phyloP scores from a whole-genome alignment of 192 early-diverging fungal genomes.

The Glomus cerebriforme region DNA sequence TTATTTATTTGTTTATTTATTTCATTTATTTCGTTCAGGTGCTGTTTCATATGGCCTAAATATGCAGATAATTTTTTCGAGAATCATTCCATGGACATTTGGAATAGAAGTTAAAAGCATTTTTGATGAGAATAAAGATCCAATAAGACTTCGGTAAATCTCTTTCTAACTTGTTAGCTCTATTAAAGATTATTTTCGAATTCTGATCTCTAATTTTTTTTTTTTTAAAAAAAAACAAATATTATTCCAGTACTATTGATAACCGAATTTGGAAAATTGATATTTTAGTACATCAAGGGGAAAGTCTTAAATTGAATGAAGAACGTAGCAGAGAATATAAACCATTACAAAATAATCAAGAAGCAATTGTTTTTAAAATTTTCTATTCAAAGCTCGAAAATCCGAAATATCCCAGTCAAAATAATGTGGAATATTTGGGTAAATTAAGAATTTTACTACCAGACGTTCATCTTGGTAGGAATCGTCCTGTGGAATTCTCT shows the following conservation, averaged over 20 bases:
- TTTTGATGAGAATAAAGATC: neutral
- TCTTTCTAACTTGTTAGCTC: neutral
- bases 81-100: constrained; percentile 4
- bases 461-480: neutral
- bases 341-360: neutral
- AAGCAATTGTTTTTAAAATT: neutral
- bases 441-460: neutral
- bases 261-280: neutral
- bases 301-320: neutral
- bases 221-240: no score
- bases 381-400: neutral
- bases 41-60: constrained; percentile 43
- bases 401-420: neutral
- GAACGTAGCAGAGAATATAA: neutral
- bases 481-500: neutral
- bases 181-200: neutral
- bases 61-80: neutral
- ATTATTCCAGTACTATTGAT: neutral
- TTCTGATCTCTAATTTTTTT: neutral
- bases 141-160: neutral
- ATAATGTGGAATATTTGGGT: neutral
- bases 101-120: neutral
- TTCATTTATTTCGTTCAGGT: constrained; percentile 41
- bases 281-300: neutral
- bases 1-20: neutral